Percentiles rank a stretch among this genome's conserved stretches.
Conservation (phyloP, 208 protist species). For the Spongospora subterranea region DNA sequence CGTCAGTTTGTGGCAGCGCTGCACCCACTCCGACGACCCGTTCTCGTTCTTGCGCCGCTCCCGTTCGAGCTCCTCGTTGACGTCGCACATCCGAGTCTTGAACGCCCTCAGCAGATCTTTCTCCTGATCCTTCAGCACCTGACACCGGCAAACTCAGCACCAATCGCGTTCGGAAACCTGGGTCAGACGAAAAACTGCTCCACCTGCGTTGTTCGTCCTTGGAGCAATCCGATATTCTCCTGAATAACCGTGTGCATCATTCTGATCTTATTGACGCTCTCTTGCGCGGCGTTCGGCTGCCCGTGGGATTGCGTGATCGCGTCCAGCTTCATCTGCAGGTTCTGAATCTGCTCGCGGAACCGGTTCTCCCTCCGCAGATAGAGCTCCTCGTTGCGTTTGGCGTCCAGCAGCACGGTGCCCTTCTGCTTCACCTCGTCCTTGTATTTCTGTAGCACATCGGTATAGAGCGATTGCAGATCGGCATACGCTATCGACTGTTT, state of each 20-base stretch:
- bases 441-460: conserved; percentile 41
- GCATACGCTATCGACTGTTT: conserved; percentile 33
- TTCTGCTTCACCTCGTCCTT: conserved; percentile 16
- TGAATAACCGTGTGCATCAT: conserved; percentile 57
- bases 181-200: too few species aligned
- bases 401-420: background rate
- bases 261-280: conserved; percentile 57
- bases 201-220: conserved; percentile 54
- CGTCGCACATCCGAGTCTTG: conserved; percentile 60
- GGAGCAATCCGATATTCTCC: conserved; percentile 60
- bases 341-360: conserved; percentile 48
- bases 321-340: conserved; percentile 7
- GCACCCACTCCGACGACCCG: conserved; percentile 58
- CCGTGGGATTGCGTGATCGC: background rate
- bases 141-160: too few species aligned
- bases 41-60: conserved; percentile 58
- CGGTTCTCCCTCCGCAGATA: background rate
- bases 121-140: conserved; percentile 62
- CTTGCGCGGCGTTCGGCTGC: background rate
- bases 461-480: conserved; percentile 52
- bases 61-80: conserved; percentile 57
- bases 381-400: conserved; percentile 47
- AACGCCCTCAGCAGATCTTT: conserved; percentile 59
- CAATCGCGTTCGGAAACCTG: too few species aligned
- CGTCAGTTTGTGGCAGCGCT: conserved; percentile 62